Evolutionary conservation across 148 eudicot genomes (phyloP).

Genomic region (Simmondsia chinensis): DNA sequence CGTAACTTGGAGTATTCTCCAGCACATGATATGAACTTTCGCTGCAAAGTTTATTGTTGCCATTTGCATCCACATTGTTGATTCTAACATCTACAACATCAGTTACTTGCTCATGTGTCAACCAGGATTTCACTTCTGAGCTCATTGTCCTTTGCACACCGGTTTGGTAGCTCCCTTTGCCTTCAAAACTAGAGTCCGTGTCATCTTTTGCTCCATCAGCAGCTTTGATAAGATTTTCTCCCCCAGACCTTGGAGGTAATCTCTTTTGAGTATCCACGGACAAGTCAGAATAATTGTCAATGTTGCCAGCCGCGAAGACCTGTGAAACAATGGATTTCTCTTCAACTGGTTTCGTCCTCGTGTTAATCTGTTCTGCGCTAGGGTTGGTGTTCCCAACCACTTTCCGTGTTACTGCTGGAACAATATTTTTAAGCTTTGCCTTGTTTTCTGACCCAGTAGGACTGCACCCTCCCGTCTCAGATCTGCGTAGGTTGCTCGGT

Average conservation of each 20-base stretch:
- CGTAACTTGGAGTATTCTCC: background rate
- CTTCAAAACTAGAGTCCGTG: conserved; percentile 10
- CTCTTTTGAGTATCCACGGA: conserved; percentile 5
- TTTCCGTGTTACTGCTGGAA: conserved; percentile 14
- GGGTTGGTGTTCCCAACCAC: conserved; percentile 20
- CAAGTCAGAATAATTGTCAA: conserved; percentile 7
- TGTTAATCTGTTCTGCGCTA: conserved; percentile 10
- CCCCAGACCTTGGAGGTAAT: background rate
- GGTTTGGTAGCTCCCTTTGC: conserved; percentile 1
- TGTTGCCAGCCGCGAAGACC: conserved; percentile 8
- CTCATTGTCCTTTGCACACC: conserved; percentile 2
- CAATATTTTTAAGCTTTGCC: conserved; percentile 21
- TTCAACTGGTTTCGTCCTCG: conserved; percentile 16
- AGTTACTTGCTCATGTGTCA: conserved; percentile 4
- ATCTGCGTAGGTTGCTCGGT: conserved; percentile 30
- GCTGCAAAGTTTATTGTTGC: background rate
- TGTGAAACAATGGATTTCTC: conserved; percentile 17
- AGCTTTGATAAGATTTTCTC: conserved; percentile 7
- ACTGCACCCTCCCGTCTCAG: conserved; percentile 24
- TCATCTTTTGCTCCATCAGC: conserved; percentile 7
- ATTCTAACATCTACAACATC: conserved; percentile 5
- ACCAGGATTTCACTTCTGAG: conserved; percentile 7
- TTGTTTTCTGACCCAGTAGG: conserved; percentile 36
- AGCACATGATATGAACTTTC: background rate
- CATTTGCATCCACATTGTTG: background rate